These are phyloP conservation scores for Chrysanthemum seticuspe DNA, from an alignment of 129 eudicot genomes.

Conservation along the genomic window DNA sequence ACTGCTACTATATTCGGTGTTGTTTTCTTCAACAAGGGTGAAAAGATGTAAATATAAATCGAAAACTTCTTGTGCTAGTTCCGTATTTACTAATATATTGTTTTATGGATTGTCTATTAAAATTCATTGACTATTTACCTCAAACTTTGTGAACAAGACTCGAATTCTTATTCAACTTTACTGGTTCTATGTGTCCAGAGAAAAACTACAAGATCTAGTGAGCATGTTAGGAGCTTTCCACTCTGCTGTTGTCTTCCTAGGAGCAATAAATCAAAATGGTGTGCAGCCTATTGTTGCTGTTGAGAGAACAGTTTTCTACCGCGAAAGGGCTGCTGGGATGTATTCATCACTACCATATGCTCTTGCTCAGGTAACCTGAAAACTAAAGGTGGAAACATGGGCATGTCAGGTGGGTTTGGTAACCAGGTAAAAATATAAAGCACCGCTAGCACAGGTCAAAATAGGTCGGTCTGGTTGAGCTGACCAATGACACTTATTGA, in stretches of 20 bases:
- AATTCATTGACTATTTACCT: too few species aligned
- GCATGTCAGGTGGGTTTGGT: too few species aligned
- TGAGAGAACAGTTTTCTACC: conserved; percentile 76
- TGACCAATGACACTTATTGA: too few species aligned
- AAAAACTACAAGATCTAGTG: conserved; percentile 39
- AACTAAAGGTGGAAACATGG: too few species aligned
- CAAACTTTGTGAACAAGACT: too few species aligned
- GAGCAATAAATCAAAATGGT: conserved; percentile 58
- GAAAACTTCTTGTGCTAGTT: neutral
- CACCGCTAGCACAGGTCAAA: too few species aligned
- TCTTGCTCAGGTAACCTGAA: conserved; percentile 60
- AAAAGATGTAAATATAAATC: conserved; percentile 43
- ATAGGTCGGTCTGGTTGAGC: too few species aligned
- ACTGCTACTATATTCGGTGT: conserved; percentile 53
- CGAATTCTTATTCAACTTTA: neutral
- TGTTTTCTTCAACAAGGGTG: conserved; percentile 55
- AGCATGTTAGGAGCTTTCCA: conserved; percentile 74
- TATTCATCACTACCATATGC: conserved; percentile 86
- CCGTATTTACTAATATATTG: too few species aligned
- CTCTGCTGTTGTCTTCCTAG: conserved; percentile 60
- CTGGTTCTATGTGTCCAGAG: conserved; percentile 31
- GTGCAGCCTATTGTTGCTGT: conserved; percentile 66
- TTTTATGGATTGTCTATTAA: too few species aligned
- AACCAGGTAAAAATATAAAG: too few species aligned
- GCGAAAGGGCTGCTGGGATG: conserved; percentile 92